Conservation (phyloP, 306 rosid species). For the Prunus salicina region DNA sequence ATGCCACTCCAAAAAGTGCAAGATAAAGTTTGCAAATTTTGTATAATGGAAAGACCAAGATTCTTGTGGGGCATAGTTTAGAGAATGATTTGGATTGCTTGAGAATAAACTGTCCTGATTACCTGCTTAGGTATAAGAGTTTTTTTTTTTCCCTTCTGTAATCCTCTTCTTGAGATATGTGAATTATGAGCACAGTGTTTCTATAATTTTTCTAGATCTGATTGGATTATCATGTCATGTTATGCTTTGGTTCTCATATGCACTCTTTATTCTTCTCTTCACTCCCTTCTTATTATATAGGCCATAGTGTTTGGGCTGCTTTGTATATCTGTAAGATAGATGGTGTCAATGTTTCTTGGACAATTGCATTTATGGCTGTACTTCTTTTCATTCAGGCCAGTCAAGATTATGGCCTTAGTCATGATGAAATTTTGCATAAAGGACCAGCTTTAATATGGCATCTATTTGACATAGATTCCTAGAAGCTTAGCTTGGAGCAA, state of each 20-base stretch:
- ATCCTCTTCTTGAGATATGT: background rate
- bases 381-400: background rate
- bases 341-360: background rate
- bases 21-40: conserved; percentile 59
- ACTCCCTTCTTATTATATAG: background rate
- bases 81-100: conserved; percentile 74
- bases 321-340: background rate
- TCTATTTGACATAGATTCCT: background rate
- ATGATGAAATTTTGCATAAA: background rate
- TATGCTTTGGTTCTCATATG: background rate
- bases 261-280: background rate
- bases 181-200: background rate
- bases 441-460: background rate
- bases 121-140: conserved; percentile 59
- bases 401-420: background rate
- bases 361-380: background rate
- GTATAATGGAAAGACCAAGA: conserved; percentile 67
- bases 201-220: background rate
- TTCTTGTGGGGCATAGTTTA: conserved; percentile 83
- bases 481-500: background rate
- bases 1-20: conserved; percentile 63
- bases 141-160: background rate
- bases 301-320: background rate
- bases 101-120: conserved; percentile 59
- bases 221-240: background rate